These are phyloP conservation scores for Inonotus hispidus DNA, from an alignment of 1,284 basidiomycete species.

Conservation along the genomic window DNA sequence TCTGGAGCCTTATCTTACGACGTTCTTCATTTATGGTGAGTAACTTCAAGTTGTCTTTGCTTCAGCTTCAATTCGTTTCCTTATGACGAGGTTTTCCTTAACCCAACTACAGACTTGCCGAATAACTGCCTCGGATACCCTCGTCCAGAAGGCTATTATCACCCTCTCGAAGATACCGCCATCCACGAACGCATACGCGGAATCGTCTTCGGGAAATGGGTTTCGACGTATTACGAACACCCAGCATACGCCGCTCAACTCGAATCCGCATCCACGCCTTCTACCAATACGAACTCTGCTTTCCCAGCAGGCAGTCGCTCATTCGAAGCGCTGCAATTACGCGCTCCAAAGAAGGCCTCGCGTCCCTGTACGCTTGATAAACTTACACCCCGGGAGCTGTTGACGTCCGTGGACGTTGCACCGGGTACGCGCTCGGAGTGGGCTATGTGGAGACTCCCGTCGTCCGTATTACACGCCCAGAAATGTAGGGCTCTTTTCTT, in stretches of 20 bases:
- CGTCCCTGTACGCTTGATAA: conserved; percentile 7
- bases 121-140: conserved; percentile 7
- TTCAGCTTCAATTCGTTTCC: background rate
- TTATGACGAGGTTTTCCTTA: background rate
- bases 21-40: conserved; percentile 16
- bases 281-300: background rate
- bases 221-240: conserved; percentile 12
- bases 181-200: conserved; percentile 6
- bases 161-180: conserved; percentile 8
- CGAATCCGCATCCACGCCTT: background rate
- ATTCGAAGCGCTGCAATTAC: conserved; percentile 3
- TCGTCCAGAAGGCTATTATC: conserved; percentile 11
- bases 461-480: conserved; percentile 4
- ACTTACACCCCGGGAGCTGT: conserved; percentile 3
- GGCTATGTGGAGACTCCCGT: background rate
- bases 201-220: conserved; percentile 6
- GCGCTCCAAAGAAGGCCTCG: conserved; percentile 4
- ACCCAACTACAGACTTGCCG: conserved; percentile 8
- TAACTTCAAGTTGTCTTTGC: background rate
- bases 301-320: background rate
- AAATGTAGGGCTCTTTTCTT: background rate
- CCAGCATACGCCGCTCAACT: conserved; percentile 3
- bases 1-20: conserved; percentile 9
- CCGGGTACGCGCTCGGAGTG: conserved; percentile 12
- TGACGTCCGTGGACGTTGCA: conserved; percentile 3